Conservation (phyloP, 495 filamentous ascomycete species). For the Amphirosellinia nigrospora region DNA sequence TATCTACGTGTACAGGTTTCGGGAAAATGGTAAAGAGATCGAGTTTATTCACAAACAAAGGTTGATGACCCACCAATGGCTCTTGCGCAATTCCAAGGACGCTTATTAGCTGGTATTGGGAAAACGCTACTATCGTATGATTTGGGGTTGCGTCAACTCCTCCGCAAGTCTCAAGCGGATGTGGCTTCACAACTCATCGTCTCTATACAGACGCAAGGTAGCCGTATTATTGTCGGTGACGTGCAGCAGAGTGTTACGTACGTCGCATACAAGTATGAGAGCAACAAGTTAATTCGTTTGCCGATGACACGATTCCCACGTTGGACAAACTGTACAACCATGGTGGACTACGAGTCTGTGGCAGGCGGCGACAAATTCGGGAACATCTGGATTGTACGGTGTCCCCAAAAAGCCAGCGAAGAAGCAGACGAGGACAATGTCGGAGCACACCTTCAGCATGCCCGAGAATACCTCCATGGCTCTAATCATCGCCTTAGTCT, state of each 20-base stretch:
- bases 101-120: constrained; percentile 83
- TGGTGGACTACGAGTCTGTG: constrained; percentile 97
- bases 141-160: constrained; percentile 85
- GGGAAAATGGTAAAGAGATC: constrained; percentile 80
- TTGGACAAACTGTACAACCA: constrained; percentile 84
- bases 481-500: constrained; percentile 82
- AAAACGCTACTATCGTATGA: constrained; percentile 85
- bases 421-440: constrained; percentile 92
- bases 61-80: constrained; percentile 88
- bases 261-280: constrained; percentile 90
- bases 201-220: constrained; percentile 88
- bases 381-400: constrained; percentile 91
- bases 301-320: constrained; percentile 88
- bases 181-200: constrained; percentile 84
- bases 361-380: constrained; percentile 98
- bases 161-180: constrained; percentile 86
- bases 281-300: constrained; percentile 90
- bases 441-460: constrained; percentile 86
- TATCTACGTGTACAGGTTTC: constrained; percentile 92
- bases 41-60: constrained; percentile 97
- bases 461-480: constrained; percentile 86
- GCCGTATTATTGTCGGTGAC: constrained; percentile 88
- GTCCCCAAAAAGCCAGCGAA: constrained; percentile 82
- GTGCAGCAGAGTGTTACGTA: constrained; percentile 89
- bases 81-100: constrained; percentile 88